phyloP scores from a whole-genome alignment of 306 rosid genomes.

The Quercus ilex region DNA sequence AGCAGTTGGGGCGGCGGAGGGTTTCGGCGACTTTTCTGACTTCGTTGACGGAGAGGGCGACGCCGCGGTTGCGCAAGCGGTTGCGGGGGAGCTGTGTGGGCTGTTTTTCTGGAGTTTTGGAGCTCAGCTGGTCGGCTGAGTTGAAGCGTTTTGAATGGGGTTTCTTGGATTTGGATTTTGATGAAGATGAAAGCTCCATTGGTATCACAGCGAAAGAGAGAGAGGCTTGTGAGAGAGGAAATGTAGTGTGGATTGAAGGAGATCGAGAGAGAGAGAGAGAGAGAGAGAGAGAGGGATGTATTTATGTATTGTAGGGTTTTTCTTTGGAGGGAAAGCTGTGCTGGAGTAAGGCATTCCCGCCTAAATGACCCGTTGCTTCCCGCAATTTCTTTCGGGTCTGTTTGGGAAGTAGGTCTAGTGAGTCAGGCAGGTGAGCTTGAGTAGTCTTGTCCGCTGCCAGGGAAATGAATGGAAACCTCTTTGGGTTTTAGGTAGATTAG shows the following conservation, averaged over 20 bases:
- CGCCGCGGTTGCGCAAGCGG: conserved; percentile 44
- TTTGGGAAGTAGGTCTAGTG: background rate
- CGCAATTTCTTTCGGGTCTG: conserved; percentile 2
- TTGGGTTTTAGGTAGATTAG: too few species aligned
- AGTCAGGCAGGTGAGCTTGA: too few species aligned
- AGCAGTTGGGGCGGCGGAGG: conserved; percentile 14
- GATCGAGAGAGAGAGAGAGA: too few species aligned
- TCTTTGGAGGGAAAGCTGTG: conserved; percentile 11
- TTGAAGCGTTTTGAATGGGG: conserved; percentile 26
- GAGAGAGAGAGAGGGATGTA: too few species aligned
- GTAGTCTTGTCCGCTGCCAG: too few species aligned
- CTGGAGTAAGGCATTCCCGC: conserved; percentile 23
- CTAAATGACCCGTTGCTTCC: conserved; percentile 35
- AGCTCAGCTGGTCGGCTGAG: conserved; percentile 2
- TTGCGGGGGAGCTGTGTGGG: conserved; percentile 19
- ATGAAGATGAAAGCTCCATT: conserved; percentile 45
- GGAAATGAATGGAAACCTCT: too few species aligned
- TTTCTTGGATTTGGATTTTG: conserved; percentile 42
- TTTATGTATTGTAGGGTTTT: background rate
- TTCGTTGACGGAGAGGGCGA: conserved; percentile 44
- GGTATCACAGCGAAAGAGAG: background rate
- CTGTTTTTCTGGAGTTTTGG: conserved; percentile 69
- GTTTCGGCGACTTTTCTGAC: conserved; percentile 44
- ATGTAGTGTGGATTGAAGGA: background rate
- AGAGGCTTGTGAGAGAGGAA: background rate